These are phyloP conservation scores for Prunella vulgaris DNA, from an alignment of 257 asterid species.

Conservation along the genomic window DNA sequence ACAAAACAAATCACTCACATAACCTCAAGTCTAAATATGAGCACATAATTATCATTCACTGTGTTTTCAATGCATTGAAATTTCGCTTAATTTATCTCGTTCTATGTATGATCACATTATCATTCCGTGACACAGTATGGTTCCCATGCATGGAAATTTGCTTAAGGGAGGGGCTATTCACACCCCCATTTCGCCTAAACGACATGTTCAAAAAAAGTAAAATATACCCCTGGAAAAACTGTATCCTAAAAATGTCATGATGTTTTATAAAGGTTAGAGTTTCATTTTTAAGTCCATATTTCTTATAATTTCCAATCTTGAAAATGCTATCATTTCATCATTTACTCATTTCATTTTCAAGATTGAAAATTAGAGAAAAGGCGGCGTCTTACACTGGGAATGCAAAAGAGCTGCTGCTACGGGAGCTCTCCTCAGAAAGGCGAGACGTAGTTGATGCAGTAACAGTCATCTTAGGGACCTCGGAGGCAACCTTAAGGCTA, in stretches of 20 bases:
- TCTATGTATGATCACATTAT: background rate
- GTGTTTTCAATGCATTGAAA: background rate
- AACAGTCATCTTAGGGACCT: conserved; percentile 7
- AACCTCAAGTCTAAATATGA: no score
- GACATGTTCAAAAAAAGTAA: background rate
- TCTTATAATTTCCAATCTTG: background rate
- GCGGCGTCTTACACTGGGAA: conserved; percentile 54
- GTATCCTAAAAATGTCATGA: background rate
- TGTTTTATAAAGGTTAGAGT: background rate
- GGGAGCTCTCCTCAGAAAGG: conserved; percentile 47
- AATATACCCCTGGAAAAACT: background rate
- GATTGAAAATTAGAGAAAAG: background rate
- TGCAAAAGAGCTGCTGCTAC: conserved; percentile 40
- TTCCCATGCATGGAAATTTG: background rate
- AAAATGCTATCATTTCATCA: background rate
- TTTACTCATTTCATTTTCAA: background rate
- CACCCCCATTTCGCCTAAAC: background rate
- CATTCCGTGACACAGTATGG: background rate
- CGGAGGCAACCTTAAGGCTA: conserved; percentile 6
- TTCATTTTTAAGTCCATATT: background rate
- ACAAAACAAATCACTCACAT: background rate
- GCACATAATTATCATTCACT: background rate
- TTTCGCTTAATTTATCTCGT: background rate
- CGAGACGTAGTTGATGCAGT: conserved; percentile 28
- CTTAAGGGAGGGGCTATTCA: background rate